Evolutionary conservation across 78 protist genomes (phyloP), one percentile per base, ranked within the genome.

Genomic region (Cavenderia fasciculata): DNA sequence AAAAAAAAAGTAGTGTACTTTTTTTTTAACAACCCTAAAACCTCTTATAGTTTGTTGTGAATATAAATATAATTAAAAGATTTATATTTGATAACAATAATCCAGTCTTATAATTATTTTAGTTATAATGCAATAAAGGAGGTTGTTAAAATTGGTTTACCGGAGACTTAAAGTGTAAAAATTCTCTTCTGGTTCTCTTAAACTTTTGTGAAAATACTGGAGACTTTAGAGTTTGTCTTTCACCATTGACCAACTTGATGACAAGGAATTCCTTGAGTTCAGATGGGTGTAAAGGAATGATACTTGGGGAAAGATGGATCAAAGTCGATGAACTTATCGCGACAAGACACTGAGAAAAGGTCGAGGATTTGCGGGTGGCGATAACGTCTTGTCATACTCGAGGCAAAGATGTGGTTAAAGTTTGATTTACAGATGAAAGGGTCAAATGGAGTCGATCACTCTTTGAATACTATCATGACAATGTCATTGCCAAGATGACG

Each of bases 401-500:
- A 43, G 2, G 78, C 73, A 46, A 92, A 47, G 27, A 92, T 69
- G 72, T 85, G 95, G 34, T 74, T 92, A 29, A 92, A 92, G 33
- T 92, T 71, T 23, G 92, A 85, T 51, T 74, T 85, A 12, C 86
- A 43, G 14, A 49, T n/a, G 2, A 68, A 36, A 4, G 96, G 94
- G 27, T 49, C 51, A 25, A 86, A 74, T 23, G 62, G 34, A 3
- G 25, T 75, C 33, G 54, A 25, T 47, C 91, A 94, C 33, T 94
- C 95, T 57, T 59, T 52, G 33, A 72, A 94, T 11, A 94, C 68
- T 25, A 94, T 36, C 36, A 92, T 33, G 25, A 85, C 95, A 16
- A 92, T 63, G 38, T 94, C 96, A 69, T 94, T 94, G 47, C 96
- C 96, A 8, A 94, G 36, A 47, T 86, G 93, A 4, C 95, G 74